Evolutionary conservation across 2,329 filamentous ascomycete genomes (phyloP), one percentile per base, ranked within the genome.

Genomic region (Colletotrichum lupini): DNA sequence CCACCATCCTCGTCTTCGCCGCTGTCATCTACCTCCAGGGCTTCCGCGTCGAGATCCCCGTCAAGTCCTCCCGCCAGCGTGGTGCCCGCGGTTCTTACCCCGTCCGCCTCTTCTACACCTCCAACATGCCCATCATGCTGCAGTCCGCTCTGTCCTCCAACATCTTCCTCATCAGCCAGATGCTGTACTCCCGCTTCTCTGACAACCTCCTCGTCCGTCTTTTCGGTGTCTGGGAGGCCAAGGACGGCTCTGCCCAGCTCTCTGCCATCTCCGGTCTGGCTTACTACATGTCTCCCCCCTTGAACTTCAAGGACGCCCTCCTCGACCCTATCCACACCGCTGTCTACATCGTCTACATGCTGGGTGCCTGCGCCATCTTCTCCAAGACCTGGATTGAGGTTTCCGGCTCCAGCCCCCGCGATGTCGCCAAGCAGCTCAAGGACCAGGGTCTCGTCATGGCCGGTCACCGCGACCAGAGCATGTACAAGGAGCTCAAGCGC

Each of bases 321-420:
- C 89, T 98, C 76, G 97, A 99, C 86, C 97, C 97, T 46, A 95
- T 99, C 81, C 97, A 99, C 89, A 98, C 97, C 24, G 92, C 93
- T 73, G 90, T 98, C 81, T 99, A 99, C 88, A 95, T 98, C 77
- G 90, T 92, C 77, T 99, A 98, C 89, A 99, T 99, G 95, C 92
- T 99, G 72, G 93, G 95, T 80, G 97, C 97, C 77, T 99, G 97
- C 82, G 95, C 95, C 74, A 92, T 98, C 84, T 99, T 99, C 91
- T 98, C 95, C 86, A 99, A 99, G 94, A 99, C 97, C 67, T 99
- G 97, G 97, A 99, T 99, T 80, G 97, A 99, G 87, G 97, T 99
- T 77, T 98, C 97, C 52, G 97, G 97, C 81, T 98, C 96, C 76
- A 96, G 95, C 88, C 97, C 97, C 74, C 94, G 97, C 81, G 97